These are phyloP conservation scores for Rhizopogon sp. DNA, from an alignment of 768 basidiomycete species.

Conservation along the genomic window DNA sequence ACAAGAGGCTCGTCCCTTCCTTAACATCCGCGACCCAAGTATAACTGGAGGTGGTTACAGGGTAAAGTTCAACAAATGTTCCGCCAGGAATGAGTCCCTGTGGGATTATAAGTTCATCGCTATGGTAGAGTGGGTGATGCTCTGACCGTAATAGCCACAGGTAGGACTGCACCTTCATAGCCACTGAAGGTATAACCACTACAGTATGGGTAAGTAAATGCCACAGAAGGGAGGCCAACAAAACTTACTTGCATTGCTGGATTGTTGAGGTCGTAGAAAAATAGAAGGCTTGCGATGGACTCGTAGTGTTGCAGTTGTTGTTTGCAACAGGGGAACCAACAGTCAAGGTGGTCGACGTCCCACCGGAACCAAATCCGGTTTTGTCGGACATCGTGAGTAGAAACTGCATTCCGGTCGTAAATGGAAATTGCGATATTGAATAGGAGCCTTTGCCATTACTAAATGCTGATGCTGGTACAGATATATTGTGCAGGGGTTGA, in stretches of 20 bases:
- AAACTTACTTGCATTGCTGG: constrained; percentile 54
- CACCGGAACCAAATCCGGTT: constrained; percentile 64
- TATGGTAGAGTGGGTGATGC: neutral
- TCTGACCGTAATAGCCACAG: constrained; percentile 49
- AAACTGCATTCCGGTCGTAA: constrained; percentile 35
- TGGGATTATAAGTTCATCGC: neutral
- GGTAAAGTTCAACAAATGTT: constrained; percentile 36
- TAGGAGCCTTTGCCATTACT: constrained; percentile 50
- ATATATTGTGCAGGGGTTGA: constrained; percentile 47
- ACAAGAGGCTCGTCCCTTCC: constrained; percentile 53
- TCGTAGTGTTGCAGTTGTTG: constrained; percentile 43
- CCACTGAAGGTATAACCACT: constrained; percentile 44
- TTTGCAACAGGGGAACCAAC: constrained; percentile 40
- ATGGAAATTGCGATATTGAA: constrained; percentile 36
- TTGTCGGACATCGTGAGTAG: constrained; percentile 68
- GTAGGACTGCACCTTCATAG: constrained; percentile 42
- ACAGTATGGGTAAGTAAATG: constrained; percentile 2
- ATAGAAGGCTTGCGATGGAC: constrained; percentile 35
- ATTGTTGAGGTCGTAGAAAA: constrained; percentile 47
- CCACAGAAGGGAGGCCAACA: neutral
- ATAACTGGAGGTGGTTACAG: constrained; percentile 28
- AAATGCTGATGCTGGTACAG: constrained; percentile 50
- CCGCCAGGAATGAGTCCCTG: constrained; percentile 67
- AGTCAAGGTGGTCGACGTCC: constrained; percentile 42
- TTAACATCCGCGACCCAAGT: constrained; percentile 55